Percentiles rank a stretch among this genome's conserved stretches.
These are phyloP conservation scores for Tolypocladium endophyticum DNA, from an alignment of 2,329 filamentous ascomycete species.

Conservation along the genomic window DNA sequence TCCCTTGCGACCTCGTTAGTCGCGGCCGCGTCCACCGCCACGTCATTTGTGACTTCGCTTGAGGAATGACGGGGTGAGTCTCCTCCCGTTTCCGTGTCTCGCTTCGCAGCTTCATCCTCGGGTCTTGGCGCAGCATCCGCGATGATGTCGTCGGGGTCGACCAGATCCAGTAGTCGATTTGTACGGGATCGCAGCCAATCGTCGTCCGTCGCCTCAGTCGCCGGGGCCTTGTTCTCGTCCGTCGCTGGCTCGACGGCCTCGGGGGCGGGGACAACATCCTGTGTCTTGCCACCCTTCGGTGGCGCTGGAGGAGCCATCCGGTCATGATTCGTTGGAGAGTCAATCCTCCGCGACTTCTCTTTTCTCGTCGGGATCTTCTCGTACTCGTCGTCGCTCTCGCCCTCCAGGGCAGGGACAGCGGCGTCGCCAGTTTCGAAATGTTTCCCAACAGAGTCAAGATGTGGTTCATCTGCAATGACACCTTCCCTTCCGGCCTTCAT, in stretches of 20 bases:
- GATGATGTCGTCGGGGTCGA: constrained; percentile 58
- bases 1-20: constrained; percentile 15
- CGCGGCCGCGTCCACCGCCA: constrained; percentile 18
- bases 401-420: constrained; percentile 35
- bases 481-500: constrained; percentile 50
- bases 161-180: constrained; percentile 72
- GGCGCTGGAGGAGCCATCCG: constrained; percentile 1
- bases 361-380: constrained; percentile 50
- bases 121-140: constrained; percentile 6
- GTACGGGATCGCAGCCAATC: constrained; percentile 91
- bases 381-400: constrained; percentile 66
- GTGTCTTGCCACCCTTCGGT: constrained; percentile 5
- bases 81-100: constrained; percentile 10
- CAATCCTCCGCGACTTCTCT: constrained; percentile 30
- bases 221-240: constrained; percentile 13
- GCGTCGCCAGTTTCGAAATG: constrained; percentile 14
- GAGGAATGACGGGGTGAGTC: constrained; percentile 16
- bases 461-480: constrained; percentile 19
- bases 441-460: constrained; percentile 9
- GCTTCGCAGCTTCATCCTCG: constrained; percentile 4
- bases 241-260: constrained; percentile 10
- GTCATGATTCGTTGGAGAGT: constrained; percentile 8
- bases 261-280: constrained; percentile 1
- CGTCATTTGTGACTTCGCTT: constrained; percentile 12
- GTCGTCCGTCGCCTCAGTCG: constrained; percentile 54